Percentiles rank a stretch among this genome's conserved stretches.
These are phyloP conservation scores for Apiospora rasikravindrae DNA, from an alignment of 2,329 filamentous ascomycete species.

Conservation along the genomic window DNA sequence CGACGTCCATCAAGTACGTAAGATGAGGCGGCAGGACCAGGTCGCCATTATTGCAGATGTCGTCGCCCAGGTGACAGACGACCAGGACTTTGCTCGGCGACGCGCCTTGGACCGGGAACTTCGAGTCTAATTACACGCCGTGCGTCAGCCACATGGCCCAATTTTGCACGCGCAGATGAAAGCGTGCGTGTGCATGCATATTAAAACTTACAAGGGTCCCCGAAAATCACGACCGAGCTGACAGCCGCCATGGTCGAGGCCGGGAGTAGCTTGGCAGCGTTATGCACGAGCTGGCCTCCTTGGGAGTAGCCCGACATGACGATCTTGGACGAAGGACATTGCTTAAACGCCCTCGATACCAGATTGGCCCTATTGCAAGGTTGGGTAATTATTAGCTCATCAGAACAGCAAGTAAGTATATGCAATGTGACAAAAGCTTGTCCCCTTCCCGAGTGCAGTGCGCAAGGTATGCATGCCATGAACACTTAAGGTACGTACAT, in stretches of 20 bases:
- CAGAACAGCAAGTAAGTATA: not conserved
- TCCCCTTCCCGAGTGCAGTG: not conserved
- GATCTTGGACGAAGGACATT: conserved; percentile 13
- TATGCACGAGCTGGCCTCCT: conserved; percentile 16
- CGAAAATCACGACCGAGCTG: conserved; percentile 12
- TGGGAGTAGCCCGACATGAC: conserved; percentile 20
- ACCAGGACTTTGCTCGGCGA: not conserved
- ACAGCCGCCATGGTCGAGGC: not conserved
- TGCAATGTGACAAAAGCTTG: not conserved
- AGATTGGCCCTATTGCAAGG: not conserved
- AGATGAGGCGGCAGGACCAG: not conserved
- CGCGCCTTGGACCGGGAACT: not conserved
- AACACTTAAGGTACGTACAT: conserved; percentile 11
- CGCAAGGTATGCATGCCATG: too few species aligned
- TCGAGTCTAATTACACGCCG: not conserved
- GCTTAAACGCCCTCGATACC: not conserved
- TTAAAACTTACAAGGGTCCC: conserved; percentile 2
- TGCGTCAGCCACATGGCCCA: not conserved
- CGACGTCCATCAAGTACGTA: not conserved
- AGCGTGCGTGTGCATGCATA: not conserved
- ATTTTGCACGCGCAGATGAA: too few species aligned
- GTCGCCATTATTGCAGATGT: not conserved
- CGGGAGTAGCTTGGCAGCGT: conserved; percentile 14
- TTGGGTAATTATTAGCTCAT: not conserved
- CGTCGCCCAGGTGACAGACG: conserved; percentile 1